phyloP scores from a whole-genome alignment of 2,329 filamentous ascomycete species.

The Fusarium circinatum region DNA sequence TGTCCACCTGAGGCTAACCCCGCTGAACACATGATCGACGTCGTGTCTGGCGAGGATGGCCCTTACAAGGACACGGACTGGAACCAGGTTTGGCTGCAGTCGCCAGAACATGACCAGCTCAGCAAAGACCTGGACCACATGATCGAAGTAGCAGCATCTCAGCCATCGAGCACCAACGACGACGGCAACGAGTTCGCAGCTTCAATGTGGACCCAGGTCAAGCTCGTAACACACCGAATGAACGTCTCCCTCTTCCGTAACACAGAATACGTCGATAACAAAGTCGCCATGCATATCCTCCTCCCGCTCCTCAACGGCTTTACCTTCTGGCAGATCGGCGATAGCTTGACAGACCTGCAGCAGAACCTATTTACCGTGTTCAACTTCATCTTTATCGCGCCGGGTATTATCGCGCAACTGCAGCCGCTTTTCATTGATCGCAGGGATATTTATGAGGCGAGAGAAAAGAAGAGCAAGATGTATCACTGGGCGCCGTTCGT shows the following conservation, averaged over 20 bases:
- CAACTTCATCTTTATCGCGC: conserved; percentile 71
- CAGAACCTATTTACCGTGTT: conserved; percentile 68
- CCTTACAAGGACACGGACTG: conserved; percentile 60
- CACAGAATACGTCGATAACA: conserved; percentile 73
- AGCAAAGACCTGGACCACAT: conserved; percentile 71
- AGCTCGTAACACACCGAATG: conserved; percentile 70
- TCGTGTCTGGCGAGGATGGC: conserved; percentile 60
- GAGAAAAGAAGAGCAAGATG: conserved; percentile 61
- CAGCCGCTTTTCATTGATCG: conserved; percentile 60
- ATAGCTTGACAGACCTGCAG: conserved; percentile 62
- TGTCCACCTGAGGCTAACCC: conserved; percentile 73
- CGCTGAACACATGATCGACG: conserved; percentile 79
- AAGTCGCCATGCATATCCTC: conserved; percentile 65
- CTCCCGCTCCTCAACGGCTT: conserved; percentile 69
- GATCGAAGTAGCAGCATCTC: conserved; percentile 62
- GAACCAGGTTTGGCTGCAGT: conserved; percentile 77
- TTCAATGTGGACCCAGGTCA: conserved; percentile 70
- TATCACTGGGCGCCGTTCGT: conserved; percentile 71
- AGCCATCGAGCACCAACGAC: conserved; percentile 52
- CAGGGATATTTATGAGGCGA: conserved; percentile 58
- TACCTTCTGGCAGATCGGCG: conserved; percentile 68
- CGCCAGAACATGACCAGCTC: conserved; percentile 65
- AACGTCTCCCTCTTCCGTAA: conserved; percentile 73
- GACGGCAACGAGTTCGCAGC: conserved; percentile 77
- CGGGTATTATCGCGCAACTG: conserved; percentile 60